phyloP scores from a whole-genome alignment of 805 yeast genomes.

The Priceomyces haplophilus region DNA sequence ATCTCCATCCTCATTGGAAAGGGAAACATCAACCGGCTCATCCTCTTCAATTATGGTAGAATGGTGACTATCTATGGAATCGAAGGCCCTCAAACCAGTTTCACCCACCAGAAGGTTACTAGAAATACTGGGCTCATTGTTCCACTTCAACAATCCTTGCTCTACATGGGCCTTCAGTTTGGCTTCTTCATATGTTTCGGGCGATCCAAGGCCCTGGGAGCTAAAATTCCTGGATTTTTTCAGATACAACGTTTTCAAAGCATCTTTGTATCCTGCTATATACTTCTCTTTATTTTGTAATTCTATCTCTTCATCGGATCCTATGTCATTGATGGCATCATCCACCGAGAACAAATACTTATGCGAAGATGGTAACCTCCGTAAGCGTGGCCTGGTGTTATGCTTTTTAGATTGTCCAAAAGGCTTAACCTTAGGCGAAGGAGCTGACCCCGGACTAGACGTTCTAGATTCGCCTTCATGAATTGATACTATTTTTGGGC shows the following conservation, averaged over 20 bases:
- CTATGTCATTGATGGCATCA: constrained; percentile 67
- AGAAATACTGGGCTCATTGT: constrained; percentile 12
- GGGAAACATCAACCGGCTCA: constrained; percentile 26
- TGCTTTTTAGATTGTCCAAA: constrained; percentile 11
- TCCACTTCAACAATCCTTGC: constrained; percentile 1
- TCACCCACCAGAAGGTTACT: constrained; percentile 21
- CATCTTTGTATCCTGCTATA: constrained; percentile 72
- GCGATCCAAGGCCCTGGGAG: neutral
- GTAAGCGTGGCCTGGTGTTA: constrained; percentile 32
- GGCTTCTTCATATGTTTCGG: neutral
- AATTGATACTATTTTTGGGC: neutral
- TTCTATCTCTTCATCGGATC: constrained; percentile 54
- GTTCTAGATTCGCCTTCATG: constrained; percentile 4
- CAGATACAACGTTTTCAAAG: constrained; percentile 43
- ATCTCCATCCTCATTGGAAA: constrained; percentile 18
- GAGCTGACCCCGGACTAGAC: constrained; percentile 10
- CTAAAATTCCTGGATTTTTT: constrained; percentile 14
- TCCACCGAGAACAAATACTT: constrained; percentile 69
- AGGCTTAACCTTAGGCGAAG: constrained; percentile 13
- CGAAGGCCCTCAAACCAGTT: constrained; percentile 16
- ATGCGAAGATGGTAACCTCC: constrained; percentile 20
- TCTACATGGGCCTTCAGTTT: neutral
- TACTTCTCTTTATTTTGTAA: constrained; percentile 42
- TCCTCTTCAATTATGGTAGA: constrained; percentile 12
- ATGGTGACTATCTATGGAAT: constrained; percentile 11